Percentiles rank a stretch among this genome's conserved stretches.
Conservation (phyloP, 2,329 filamentous ascomycete genomes). For the Calonectria pteridis region DNA sequence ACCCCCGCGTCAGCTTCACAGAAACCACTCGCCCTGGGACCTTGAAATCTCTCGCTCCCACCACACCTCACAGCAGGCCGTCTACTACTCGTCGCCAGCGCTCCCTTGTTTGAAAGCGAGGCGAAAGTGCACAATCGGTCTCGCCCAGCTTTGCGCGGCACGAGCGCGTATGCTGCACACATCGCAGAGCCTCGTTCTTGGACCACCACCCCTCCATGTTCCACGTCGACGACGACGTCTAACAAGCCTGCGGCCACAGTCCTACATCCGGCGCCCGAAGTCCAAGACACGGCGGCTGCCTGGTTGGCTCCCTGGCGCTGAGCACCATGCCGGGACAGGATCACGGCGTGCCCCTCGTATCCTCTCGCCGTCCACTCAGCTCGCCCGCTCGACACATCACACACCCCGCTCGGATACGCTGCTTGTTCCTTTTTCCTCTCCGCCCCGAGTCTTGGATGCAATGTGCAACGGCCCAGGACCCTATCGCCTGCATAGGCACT, state of each 20-base stretch:
- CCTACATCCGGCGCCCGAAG: neutral
- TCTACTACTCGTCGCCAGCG: slow-evolving; percentile 21
- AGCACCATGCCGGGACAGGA: neutral
- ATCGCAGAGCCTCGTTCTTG: slow-evolving; percentile 37
- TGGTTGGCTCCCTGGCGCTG: neutral
- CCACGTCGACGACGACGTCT: neutral
- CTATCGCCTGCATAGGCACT: slow-evolving; percentile 42
- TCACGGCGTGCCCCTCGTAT: neutral
- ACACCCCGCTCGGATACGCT: neutral
- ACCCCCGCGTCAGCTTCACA: slow-evolving; percentile 39
- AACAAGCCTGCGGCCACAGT: neutral
- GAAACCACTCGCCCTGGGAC: slow-evolving; percentile 37
- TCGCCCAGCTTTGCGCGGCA: slow-evolving; percentile 41
- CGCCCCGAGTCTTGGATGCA: slow-evolving; percentile 15
- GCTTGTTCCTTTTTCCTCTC: slow-evolving; percentile 16
- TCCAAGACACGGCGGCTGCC: neutral
- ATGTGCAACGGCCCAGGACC: slow-evolving; percentile 40
- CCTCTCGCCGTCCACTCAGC: slow-evolving; percentile 11
- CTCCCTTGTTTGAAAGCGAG: slow-evolving; percentile 39
- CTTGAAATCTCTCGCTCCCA: slow-evolving; percentile 32
- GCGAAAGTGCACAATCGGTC: slow-evolving; percentile 37
- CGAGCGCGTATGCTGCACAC: slow-evolving; percentile 15
- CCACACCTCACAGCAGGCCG: neutral
- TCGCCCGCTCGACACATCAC: neutral
- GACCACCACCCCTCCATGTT: neutral